Conservation (phyloP, 805 yeast genomes). For the Lachancea lanzarotensis region DNA sequence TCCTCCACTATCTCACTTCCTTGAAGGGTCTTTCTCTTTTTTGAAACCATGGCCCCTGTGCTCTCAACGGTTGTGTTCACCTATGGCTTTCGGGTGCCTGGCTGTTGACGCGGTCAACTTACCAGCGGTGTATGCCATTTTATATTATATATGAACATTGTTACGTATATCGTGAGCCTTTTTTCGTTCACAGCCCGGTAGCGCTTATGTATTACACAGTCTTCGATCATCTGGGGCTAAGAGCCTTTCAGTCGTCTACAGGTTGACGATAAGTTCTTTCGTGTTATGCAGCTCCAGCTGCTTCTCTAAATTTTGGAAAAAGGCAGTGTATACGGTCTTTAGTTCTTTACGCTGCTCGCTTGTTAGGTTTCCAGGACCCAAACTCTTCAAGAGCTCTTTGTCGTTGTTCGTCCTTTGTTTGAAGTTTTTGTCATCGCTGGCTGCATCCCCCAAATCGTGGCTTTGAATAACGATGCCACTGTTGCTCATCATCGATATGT, state of each 20-base stretch:
- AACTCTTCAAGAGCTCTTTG: conserved; percentile 7
- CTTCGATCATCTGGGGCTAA: not conserved
- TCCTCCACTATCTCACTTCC: conserved; percentile 10
- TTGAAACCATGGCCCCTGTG: conserved; percentile 17
- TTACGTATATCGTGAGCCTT: conserved; percentile 1
- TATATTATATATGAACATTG: not conserved
- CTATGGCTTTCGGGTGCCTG: not conserved
- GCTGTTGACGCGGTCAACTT: not conserved
- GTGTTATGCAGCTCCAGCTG: conserved; percentile 15
- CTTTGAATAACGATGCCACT: conserved; percentile 30
- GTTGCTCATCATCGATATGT: conserved; percentile 33
- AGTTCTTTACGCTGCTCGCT: conserved; percentile 5
- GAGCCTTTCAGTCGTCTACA: conserved; percentile 4
- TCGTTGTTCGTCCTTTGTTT: not conserved
- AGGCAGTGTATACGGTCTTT: conserved; percentile 10
- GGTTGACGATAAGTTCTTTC: conserved; percentile 16
- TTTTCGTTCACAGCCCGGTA: no score
- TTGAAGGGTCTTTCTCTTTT: conserved; percentile 15
- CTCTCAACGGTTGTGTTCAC: not conserved
- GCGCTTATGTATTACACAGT: not conserved
- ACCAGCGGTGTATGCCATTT: not conserved
- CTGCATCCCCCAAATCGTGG: conserved; percentile 12
- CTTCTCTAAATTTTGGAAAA: conserved; percentile 14
- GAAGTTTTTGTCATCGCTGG: no score
- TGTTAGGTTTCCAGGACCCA: not conserved